Conservation (phyloP, 257 asterid genomes). For the Solanum habrochaites region DNA sequence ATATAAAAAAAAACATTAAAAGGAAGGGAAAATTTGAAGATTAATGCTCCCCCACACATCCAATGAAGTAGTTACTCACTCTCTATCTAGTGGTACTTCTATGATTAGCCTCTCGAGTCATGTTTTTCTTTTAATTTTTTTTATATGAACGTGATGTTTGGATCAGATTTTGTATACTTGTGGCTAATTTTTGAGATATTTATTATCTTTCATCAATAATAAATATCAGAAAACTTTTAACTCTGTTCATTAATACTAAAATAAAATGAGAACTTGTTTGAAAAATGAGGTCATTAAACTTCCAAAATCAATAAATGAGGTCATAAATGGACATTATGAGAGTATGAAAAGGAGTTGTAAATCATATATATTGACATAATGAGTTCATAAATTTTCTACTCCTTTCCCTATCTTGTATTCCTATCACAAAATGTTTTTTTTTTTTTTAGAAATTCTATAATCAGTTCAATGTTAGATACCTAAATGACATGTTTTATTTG, state of each 20-base stretch:
- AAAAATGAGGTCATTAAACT: not conserved
- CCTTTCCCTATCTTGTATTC: not conserved
- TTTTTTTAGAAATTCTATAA: not conserved
- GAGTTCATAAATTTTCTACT: not conserved
- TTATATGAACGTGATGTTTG: not conserved
- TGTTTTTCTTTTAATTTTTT: no score
- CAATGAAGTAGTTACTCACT: not conserved
- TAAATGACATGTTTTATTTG: not conserved
- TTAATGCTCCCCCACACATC: not conserved
- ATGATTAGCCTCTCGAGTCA: not conserved
- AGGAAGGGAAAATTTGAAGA: not conserved
- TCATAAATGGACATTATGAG: not conserved
- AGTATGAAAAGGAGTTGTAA: not conserved
- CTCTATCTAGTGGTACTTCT: not conserved
- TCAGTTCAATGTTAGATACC: not conserved
- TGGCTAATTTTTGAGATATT: accelerated
- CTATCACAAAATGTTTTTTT: not conserved
- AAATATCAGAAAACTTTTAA: no score
- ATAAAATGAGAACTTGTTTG: not conserved
- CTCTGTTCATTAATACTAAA: not conserved
- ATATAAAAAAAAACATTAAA: not conserved
- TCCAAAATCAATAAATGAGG: not conserved
- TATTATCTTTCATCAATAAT: not conserved
- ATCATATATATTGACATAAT: not conserved
- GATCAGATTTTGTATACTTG: no score